A percentile compares a stretch with the other conserved stretches of the same genome.
Evolutionary conservation across 306 rosid genomes (phyloP).

Genomic region (Luffa aegyptiaca): DNA sequence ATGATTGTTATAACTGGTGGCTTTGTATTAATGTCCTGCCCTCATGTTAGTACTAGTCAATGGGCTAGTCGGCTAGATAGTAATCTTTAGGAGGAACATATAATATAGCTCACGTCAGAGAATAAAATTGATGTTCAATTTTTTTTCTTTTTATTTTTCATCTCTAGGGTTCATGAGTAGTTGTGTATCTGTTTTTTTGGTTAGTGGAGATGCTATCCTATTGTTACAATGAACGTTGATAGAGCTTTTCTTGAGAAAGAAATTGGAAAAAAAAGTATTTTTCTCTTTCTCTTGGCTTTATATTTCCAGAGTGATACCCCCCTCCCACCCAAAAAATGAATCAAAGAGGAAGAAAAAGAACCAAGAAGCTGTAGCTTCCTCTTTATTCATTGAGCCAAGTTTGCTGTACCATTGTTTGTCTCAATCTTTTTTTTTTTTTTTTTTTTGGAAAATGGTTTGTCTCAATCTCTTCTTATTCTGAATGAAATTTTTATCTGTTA

Average conservation of each 20-base stretch:
- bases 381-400: not conserved
- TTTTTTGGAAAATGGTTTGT: too few relatives aligned
- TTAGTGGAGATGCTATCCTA: constrained; percentile 50
- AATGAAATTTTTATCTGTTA: not conserved
- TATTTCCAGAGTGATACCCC: constrained; percentile 3
- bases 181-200: constrained; percentile 79
- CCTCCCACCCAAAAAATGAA: not conserved
- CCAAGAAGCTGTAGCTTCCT: not conserved
- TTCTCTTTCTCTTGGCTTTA: not conserved
- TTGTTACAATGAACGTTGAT: constrained; percentile 30
- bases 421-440: too few relatives aligned
- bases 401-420: too few relatives aligned
- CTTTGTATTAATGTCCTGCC: constrained; percentile 28
- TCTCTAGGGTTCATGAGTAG: constrained; percentile 53
- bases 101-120: constrained; percentile 73
- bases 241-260: constrained; percentile 40
- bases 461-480: too few relatives aligned
- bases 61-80: constrained; percentile 45
- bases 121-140: constrained; percentile 48
- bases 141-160: constrained; percentile 30
- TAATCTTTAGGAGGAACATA: constrained; percentile 76
- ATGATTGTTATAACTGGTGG: constrained; percentile 51
- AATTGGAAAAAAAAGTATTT: constrained; percentile 12
- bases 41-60: constrained; percentile 49
- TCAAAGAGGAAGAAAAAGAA: not conserved